Conservation (phyloP, 169 alveolate species). For the Cryptosporidium xiaoi region DNA sequence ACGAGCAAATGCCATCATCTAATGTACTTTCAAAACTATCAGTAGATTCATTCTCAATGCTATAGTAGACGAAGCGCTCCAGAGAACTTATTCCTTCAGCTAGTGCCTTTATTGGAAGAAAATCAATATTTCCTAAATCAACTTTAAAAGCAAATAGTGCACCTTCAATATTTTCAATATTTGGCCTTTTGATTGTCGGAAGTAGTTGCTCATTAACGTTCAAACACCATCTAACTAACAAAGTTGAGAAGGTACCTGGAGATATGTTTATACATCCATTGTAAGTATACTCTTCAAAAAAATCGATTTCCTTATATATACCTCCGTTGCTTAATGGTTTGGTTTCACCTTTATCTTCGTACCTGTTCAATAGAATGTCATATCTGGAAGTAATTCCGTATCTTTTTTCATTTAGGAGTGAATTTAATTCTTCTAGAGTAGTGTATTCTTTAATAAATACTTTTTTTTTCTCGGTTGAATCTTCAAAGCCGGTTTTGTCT, state of each 20-base stretch:
- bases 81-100: slow-evolving; percentile 9
- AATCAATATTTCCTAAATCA: neutral
- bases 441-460: too few relatives aligned
- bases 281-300: neutral
- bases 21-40: neutral
- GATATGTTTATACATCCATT: slow-evolving; percentile 2
- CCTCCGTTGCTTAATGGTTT: neutral
- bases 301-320: neutral
- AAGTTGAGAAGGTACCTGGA: slow-evolving; percentile 27
- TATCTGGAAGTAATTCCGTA: slow-evolving; percentile 19
- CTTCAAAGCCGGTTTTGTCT: too few relatives aligned
- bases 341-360: neutral
- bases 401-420: too few relatives aligned
- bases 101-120: neutral
- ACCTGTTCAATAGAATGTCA: neutral
- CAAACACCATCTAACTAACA: slow-evolving; percentile 49
- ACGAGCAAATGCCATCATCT: too few relatives aligned
- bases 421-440: too few relatives aligned
- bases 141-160: slow-evolving; percentile 25
- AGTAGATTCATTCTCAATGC: neutral
- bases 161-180: slow-evolving; percentile 5
- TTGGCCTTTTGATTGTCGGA: slow-evolving; percentile 34
- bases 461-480: too few relatives aligned
- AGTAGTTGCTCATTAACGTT: neutral
- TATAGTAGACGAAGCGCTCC: slow-evolving; percentile 2